Conservation (phyloP, 1,139 yeast genomes). For the Yamadazyma dushanensis region DNA sequence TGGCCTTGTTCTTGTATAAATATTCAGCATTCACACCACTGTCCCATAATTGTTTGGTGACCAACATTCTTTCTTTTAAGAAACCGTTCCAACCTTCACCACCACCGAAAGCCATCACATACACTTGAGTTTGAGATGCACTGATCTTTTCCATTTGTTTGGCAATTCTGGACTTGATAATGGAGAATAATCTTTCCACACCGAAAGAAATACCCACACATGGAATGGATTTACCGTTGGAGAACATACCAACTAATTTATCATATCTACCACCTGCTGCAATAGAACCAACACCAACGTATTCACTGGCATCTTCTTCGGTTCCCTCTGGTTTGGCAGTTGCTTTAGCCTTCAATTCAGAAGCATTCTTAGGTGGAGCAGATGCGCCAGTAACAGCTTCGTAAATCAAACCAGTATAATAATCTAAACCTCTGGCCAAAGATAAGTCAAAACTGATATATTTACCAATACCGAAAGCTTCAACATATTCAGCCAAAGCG, state of each 20-base stretch:
- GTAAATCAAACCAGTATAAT: constrained; percentile 93
- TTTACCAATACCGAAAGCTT: constrained; percentile 70
- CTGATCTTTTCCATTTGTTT: constrained; percentile 59
- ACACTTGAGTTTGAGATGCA: constrained; percentile 88
- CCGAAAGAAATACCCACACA: constrained; percentile 98
- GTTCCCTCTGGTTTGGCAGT: constrained; percentile 67
- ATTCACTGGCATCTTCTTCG: constrained; percentile 92
- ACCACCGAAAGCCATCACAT: constrained; percentile 97
- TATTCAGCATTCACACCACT: constrained; percentile 90
- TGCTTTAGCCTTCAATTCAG: constrained; percentile 59
- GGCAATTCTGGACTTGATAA: constrained; percentile 73
- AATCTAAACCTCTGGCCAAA: constrained; percentile 94
- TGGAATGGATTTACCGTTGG: constrained; percentile 90
- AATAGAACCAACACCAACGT: constrained; percentile 96
- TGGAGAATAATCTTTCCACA: constrained; percentile 89
- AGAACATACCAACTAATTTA: constrained; percentile 93
- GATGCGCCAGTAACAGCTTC: constrained; percentile 95
- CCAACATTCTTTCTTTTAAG: constrained; percentile 84
- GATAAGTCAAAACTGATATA: constrained; percentile 85
- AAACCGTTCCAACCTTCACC: constrained; percentile 95
- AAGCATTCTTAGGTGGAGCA: constrained; percentile 86
- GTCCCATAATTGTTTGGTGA: constrained; percentile 80
- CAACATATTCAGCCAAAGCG: constrained; percentile 70
- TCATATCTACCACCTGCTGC: constrained; percentile 99
- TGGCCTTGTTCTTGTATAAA: constrained; percentile 88